Evolutionary conservation across 2,329 filamentous ascomycete genomes (phyloP), one percentile per base, ranked within the genome.

Genomic region (Cytospora chrysosperma): DNA sequence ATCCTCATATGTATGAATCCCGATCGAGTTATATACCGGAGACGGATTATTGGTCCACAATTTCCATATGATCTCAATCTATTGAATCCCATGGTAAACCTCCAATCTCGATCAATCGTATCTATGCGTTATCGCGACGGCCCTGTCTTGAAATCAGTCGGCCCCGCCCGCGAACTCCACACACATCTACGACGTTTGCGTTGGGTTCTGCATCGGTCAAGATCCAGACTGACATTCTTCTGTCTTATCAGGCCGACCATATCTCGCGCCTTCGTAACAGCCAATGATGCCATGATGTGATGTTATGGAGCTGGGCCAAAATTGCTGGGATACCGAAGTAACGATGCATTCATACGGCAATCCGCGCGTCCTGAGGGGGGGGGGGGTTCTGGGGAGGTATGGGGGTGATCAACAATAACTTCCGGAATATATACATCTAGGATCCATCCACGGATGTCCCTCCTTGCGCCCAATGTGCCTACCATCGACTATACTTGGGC

Each of bases 251-350:
- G 21, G 21, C 37, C 28, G 28, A 26, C 52, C 32, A 54, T 60
- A 54, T 52, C 57, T 59, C 49, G 24, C 56, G 50, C 40, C 17
- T 30, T 28, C 17, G 3, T 28, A 17, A 30, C 28, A 49, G 58
- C 58, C 50, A 60, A 60, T 60, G 34, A 54, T 60, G 50, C 58
- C 58, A 54, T 60, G 50, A 40, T 12, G 28, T n/a, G 5, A 24
- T 60, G 34, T 13, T 24, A 60, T 60, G 58, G 34, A 27, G 49
- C 32, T 24, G 30, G 40, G 58, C 58, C n/a, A n/a, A 40, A 32
- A 4, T 17, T 24, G 26, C 34, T 40, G 37, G 17, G n/a, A n/a
- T 26, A 17, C 58, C 28, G 58, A 52, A 49, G 34, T 53, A 21
- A 37, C 9, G 8, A 49, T 50, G 50, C 34, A 54, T 47, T 26